Evolutionary conservation across 2,329 filamentous ascomycete genomes (phyloP), one percentile per base, ranked within the genome.

Genomic region (Penicillium sclerotigenum): DNA sequence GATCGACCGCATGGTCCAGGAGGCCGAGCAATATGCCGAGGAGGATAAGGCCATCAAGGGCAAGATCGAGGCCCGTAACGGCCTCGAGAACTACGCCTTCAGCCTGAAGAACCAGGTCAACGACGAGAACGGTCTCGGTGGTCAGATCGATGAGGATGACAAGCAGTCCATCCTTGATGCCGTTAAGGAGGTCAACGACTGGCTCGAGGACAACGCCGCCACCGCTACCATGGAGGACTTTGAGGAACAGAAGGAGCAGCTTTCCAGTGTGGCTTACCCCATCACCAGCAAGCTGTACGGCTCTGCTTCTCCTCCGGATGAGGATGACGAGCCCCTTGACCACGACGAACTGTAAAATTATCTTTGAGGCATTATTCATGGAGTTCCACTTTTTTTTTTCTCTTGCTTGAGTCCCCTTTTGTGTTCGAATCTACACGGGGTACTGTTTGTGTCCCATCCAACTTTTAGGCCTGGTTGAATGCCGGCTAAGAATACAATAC

Each of bases 211-310:
- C 85, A 95, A 97, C 80, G 90, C 85, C 65, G 86, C 88, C 65
- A 88, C 88, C 50, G 94, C 94, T 63, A 85, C 82, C 66, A 83
- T 91, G 58, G 93, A 97, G 81, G 94, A 97, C 82, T 97, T 97
- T 70, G 92, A 97, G 79, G 94, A 99, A 86, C 93, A 97, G 83
- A 96, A 95, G 84, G 93, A 99, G 89, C 97, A 97, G 85, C 85
- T 99, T 67, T 95, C 90, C 70, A 89, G 89, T 77, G 90, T 97
- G 64, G 94, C 94, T 52, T 97, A 97, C 82, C 94, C 94, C 67
- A 99, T 99, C 80, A 99, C 94, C 69, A 96, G 90, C 82, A 99
- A 99, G 87, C 84, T 97, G 71, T 97, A 97, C 83, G 80, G 81
- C 83, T 66, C 64, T 70, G 86, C 84, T 68, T 83, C 82, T 70